These are phyloP conservation scores for Euptelea pleiosperma DNA, from an alignment of 164 flowering plant genomes.

Conservation along the genomic window DNA sequence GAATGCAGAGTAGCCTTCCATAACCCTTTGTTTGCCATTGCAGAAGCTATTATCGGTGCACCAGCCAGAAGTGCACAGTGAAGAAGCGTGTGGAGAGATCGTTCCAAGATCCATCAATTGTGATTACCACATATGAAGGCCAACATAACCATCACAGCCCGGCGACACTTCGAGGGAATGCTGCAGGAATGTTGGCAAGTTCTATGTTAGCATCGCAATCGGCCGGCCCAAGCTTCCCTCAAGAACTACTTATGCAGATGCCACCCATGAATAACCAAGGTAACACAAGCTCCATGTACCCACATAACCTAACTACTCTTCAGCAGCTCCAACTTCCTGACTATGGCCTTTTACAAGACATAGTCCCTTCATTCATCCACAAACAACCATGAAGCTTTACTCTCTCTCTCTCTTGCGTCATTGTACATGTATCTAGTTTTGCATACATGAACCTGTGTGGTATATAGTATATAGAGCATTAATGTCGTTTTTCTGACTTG, in stretches of 20 bases:
- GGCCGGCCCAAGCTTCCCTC: conserved; percentile 30
- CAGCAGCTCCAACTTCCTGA: conserved; percentile 34
- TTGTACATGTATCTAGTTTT: conserved; percentile 9
- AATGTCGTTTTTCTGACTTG: conserved; percentile 19
- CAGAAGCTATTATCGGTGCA: conserved; percentile 95
- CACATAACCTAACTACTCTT: conserved; percentile 21
- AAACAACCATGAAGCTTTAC: conserved; percentile 27
- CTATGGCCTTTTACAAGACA: conserved; percentile 52
- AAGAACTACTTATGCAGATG: conserved; percentile 39
- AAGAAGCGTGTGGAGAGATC: conserved; percentile 91
- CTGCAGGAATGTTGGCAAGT: conserved; percentile 33
- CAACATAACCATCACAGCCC: conserved; percentile 86
- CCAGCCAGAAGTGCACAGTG: conserved; percentile 81
- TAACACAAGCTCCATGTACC: conserved; percentile 18
- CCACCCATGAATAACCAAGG: conserved; percentile 20
- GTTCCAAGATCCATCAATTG: conserved; percentile 68
- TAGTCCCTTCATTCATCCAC: conserved; percentile 35
- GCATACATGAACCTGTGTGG: conserved; percentile 13
- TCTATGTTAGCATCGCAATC: conserved; percentile 36
- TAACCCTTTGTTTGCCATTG: conserved; percentile 9
- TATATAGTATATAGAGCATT: conserved; percentile 9
- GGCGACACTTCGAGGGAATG: conserved; percentile 55
- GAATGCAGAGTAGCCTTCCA: too few species aligned
- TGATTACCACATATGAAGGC: conserved; percentile 91
- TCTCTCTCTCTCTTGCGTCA: background rate